Evolutionary conservation across 495 filamentous ascomycete species (phyloP), one percentile per base, ranked within the genome.

Genomic region (Aspergillus funiculosus): DNA sequence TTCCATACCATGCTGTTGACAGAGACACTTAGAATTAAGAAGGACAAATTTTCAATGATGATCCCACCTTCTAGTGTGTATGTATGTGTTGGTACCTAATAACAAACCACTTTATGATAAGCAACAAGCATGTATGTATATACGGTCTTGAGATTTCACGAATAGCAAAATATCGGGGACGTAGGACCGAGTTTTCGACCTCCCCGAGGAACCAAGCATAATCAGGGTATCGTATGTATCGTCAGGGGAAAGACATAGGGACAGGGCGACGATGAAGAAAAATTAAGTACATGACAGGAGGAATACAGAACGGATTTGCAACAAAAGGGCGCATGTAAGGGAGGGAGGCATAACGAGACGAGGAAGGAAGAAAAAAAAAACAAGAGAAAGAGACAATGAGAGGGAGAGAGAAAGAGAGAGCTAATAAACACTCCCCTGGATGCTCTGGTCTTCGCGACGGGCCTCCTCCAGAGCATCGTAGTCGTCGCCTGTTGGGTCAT

Each of bases 371-470:
- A 13, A 42, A 15, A 10, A 20, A 35, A 36, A 21, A 38, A 22
- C 10, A 22, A 38, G 35, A 22, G 18, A 34, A 28, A 26, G 26
- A 6, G 30, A 26, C 9, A 27, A 31, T 24, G n/a, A n/a, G n/a
- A n/a, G n/a, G n/a, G n/a, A n/a, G n/a, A n/a, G n/a, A n/a, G n/a
- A n/a, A n/a, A n/a, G n/a, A 29, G 43, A 32, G 26, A n/a, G 22
- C 38, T 51, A 70, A 37, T 70, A 70, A 14, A 70, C 62, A 44
- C 67, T 70, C 28, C 65, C 64, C 32, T 41, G 48, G 17, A 70
- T 56, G 46, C 67, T 70, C 40, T 70, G 67, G 20, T 70, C 65
- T 46, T 61, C 44, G 19, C 39, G 41, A 38, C 56, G 54, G 25
- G 60, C 54, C 2, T 46, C 57, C 27, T 69, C 65, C 2, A 67